Percentiles rank a stretch among this genome's conserved stretches.
Conservation (phyloP, 139 green algal genomes). For the Picochlorum sp. region DNA sequence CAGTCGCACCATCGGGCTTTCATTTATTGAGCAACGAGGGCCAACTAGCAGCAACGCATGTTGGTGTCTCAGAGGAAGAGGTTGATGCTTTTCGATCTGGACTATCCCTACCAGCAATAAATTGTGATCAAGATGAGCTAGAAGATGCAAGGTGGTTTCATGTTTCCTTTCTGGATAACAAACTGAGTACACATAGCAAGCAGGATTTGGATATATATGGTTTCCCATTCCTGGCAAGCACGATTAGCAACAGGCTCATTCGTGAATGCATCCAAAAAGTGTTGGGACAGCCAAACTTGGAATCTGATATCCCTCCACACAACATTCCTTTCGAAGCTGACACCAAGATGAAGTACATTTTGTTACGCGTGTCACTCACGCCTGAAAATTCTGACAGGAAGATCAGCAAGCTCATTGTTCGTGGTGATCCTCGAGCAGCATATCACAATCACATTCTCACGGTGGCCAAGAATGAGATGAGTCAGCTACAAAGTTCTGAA, state of each 20-base stretch:
- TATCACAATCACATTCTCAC: conserved; percentile 70
- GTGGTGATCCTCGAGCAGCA: conserved; percentile 41
- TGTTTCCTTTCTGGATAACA: conserved; percentile 23
- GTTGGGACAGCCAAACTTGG: background rate
- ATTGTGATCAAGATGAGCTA: conserved; percentile 41
- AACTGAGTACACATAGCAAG: background rate
- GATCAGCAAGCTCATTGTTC: conserved; percentile 60
- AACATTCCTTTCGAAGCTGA: background rate
- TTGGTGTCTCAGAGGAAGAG: conserved; percentile 20
- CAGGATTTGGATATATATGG: background rate
- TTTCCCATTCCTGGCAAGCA: conserved; percentile 45
- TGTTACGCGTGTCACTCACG: conserved; percentile 44
- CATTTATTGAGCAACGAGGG: background rate
- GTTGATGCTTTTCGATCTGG: background rate
- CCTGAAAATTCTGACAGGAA: background rate
- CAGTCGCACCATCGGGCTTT: background rate
- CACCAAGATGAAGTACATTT: conserved; percentile 69
- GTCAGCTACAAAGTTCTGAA: conserved; percentile 15
- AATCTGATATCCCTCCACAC: background rate
- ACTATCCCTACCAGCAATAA: conserved; percentile 16
- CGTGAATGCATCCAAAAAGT: conserved; percentile 30
- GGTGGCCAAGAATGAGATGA: conserved; percentile 14
- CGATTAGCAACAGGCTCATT: conserved; percentile 49
- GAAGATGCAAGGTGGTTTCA: conserved; percentile 66
- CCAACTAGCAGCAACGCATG: conserved; percentile 21